Evolutionary conservation across 306 rosid species (phyloP).

Genomic region (Betula pendula): DNA sequence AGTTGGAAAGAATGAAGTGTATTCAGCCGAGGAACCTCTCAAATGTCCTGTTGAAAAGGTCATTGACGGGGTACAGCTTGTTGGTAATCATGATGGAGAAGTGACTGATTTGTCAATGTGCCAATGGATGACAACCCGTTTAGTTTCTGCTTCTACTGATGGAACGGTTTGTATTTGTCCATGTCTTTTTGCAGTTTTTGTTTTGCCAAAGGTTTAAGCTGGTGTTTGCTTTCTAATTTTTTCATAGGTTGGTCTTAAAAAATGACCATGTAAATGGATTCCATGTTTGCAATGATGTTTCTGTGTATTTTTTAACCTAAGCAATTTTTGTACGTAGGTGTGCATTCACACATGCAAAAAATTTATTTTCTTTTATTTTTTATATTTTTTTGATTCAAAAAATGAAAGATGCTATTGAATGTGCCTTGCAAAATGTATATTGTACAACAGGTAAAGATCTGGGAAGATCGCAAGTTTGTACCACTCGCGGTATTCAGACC

Average conservation of each 20-base stretch:
- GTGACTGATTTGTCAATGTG: conserved; percentile 98
- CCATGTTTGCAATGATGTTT: background rate
- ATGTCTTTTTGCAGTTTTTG: conserved; percentile 9
- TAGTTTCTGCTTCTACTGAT: conserved; percentile 95
- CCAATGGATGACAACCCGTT: conserved; percentile 98
- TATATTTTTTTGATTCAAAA: background rate
- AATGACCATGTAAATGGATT: background rate
- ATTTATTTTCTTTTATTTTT: background rate
- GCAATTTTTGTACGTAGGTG: background rate
- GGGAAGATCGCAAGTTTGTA: conserved; percentile 88
- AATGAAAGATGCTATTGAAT: background rate
- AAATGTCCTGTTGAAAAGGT: conserved; percentile 82
- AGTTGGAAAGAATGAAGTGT: conserved; percentile 71
- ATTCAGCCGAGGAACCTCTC: conserved; percentile 74
- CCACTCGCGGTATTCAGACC: conserved; percentile 84
- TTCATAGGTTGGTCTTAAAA: background rate
- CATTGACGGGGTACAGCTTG: conserved; percentile 89
- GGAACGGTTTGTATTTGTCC: conserved; percentile 72
- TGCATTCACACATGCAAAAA: background rate
- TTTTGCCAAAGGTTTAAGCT: background rate
- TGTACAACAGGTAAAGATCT: conserved; percentile 72
- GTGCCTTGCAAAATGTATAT: conserved; percentile 15
- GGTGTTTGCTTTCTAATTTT: background rate
- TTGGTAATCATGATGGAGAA: conserved; percentile 92
- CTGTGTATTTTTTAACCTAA: background rate